Percentiles rank a stretch among this genome's conserved stretches.
These are phyloP conservation scores for Lyophyllum semitale DNA, from an alignment of 768 basidiomycete genomes.

Conservation along the genomic window DNA sequence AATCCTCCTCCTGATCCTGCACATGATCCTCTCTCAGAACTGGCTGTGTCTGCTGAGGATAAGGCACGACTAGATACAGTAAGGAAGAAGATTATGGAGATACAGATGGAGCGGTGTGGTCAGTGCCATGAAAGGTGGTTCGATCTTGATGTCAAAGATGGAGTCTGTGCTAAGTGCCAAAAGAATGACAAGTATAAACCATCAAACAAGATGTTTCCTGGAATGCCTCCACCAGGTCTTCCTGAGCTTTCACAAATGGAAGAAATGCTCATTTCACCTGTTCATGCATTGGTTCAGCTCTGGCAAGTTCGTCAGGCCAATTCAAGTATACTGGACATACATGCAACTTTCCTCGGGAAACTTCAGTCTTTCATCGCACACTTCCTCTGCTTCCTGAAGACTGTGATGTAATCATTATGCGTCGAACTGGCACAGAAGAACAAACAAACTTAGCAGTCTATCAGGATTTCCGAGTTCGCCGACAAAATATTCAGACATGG, in stretches of 20 bases:
- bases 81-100: background rate
- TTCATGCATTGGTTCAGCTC: constrained; percentile 7
- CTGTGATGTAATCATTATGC: constrained; percentile 10
- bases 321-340: background rate
- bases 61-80: background rate
- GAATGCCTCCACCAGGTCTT: background rate
- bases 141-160: constrained; percentile 4
- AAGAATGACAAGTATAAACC: constrained; percentile 1
- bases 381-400: background rate
- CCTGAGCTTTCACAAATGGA: constrained; percentile 7
- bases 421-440: background rate
- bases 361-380: background rate
- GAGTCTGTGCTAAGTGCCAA: constrained; percentile 1
- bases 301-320: background rate
- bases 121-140: constrained; percentile 8
- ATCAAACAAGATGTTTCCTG: constrained; percentile 9
- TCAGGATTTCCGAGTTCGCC: constrained; percentile 8
- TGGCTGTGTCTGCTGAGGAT: background rate
- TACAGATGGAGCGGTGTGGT: background rate
- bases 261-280: constrained; percentile 4
- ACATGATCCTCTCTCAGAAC: background rate
- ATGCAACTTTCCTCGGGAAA: constrained; percentile 5
- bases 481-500: background rate
- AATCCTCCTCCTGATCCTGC: background rate
- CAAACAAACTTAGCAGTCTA: constrained; percentile 6